Percentiles rank a stretch among this genome's conserved stretches.
phyloP scores from a whole-genome alignment of 2,329 filamentous ascomycete genomes.

The Blastomyces parvus region DNA sequence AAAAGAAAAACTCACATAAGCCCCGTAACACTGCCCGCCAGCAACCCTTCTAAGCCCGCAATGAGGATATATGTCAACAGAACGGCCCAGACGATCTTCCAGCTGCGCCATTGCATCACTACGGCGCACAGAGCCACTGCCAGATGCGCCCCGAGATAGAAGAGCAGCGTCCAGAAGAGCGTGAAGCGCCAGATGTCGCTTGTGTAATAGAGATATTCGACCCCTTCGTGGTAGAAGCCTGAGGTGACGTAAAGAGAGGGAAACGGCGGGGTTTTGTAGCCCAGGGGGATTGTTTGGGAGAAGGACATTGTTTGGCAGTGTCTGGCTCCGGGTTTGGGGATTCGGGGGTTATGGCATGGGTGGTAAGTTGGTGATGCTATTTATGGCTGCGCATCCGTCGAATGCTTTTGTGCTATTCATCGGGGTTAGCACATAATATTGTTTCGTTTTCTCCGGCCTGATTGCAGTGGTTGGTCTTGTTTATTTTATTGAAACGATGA shows the following conservation, averaged over 20 bases:
- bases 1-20: constrained; percentile 52
- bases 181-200: constrained; percentile 81
- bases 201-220: constrained; percentile 61
- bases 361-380: background rate
- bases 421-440: background rate
- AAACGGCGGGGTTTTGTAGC: constrained; percentile 62
- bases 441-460: too few relatives aligned
- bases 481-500: background rate
- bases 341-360: too few relatives aligned
- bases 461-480: too few relatives aligned
- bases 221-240: constrained; percentile 46
- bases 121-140: constrained; percentile 63
- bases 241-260: constrained; percentile 73
- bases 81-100: constrained; percentile 54
- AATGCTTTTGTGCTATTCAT: background rate
- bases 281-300: constrained; percentile 21
- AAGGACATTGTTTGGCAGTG: constrained; percentile 5
- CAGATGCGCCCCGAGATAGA: constrained; percentile 66
- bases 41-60: constrained; percentile 63
- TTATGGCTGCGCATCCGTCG: background rate
- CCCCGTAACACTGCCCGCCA: constrained; percentile 74
- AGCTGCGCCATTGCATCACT: constrained; percentile 52
- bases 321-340: too few relatives aligned
- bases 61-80: constrained; percentile 62
- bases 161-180: constrained; percentile 72